These are phyloP conservation scores for Trichoderma lentiforme DNA, from an alignment of 2,329 filamentous ascomycete genomes.

Conservation along the genomic window DNA sequence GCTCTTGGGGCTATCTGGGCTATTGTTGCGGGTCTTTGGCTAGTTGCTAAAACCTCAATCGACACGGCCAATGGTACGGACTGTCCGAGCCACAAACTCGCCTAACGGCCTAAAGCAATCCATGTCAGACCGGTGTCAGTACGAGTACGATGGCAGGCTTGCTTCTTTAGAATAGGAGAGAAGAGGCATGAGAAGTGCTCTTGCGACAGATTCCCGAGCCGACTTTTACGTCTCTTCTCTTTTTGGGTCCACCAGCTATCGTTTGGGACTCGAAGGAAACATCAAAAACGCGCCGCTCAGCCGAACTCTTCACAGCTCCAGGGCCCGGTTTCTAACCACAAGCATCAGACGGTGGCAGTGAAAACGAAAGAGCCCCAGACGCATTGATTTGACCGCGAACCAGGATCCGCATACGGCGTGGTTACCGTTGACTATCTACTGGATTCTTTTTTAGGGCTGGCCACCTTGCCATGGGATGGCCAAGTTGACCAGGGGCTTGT, in stretches of 20 bases:
- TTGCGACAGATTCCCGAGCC: background rate
- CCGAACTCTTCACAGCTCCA: background rate
- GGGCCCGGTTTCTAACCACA: background rate
- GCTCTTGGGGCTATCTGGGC: background rate
- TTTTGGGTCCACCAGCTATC: background rate
- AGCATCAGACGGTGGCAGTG: background rate
- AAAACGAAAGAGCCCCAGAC: background rate
- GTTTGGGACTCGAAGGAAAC: background rate
- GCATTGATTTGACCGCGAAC: background rate
- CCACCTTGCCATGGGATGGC: background rate
- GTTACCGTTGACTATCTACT: background rate
- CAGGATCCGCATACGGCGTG: background rate
- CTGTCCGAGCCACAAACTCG: background rate
- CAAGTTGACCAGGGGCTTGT: background rate
- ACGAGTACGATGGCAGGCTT: background rate
- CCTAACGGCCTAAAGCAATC: background rate
- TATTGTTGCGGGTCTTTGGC: conserved; percentile 6
- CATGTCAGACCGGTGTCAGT: background rate
- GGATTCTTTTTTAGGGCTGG: background rate
- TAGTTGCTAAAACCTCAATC: background rate
- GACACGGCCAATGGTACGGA: background rate
- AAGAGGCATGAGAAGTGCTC: background rate
- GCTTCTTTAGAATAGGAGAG: background rate
- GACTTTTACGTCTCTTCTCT: background rate
- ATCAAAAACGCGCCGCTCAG: background rate